Conservation (phyloP, 2,329 filamentous ascomycete species). For the Pestalotiopsis sp. region DNA sequence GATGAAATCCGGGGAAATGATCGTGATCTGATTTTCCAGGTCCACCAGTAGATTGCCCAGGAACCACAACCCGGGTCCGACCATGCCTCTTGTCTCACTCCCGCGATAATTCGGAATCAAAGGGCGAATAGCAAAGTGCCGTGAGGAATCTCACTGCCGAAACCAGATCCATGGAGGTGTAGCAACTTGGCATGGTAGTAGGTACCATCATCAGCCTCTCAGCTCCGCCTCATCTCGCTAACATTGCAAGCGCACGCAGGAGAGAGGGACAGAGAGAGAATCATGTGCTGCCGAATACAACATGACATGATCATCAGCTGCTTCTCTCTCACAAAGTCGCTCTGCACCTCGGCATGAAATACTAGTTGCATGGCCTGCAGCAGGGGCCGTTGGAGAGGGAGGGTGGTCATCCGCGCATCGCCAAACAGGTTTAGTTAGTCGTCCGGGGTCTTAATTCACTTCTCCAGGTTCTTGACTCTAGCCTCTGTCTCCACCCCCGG, state of each 20-base stretch:
- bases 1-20: background rate
- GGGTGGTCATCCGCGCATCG: background rate
- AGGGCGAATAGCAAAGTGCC: background rate
- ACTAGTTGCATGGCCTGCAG: background rate
- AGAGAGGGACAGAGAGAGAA: background rate
- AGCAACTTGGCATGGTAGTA: background rate
- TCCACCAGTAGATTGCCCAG: background rate
- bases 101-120: background rate
- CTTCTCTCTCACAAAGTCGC: background rate
- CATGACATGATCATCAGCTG: slow-evolving; percentile 7
- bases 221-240: slow-evolving; percentile 6
- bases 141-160: background rate
- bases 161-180: background rate
- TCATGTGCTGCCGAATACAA: slow-evolving; percentile 6
- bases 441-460: background rate
- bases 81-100: background rate
- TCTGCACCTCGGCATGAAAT: slow-evolving; percentile 5
- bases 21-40: background rate
- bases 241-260: no score
- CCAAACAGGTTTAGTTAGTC: background rate
- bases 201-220: background rate
- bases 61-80: background rate
- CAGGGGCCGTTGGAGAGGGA: background rate
- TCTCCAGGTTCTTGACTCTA: background rate
- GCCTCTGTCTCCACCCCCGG: slow-evolving; percentile 5